Conservation (phyloP, 1,284 basidiomycete species). For the Ustilago sp. region DNA sequence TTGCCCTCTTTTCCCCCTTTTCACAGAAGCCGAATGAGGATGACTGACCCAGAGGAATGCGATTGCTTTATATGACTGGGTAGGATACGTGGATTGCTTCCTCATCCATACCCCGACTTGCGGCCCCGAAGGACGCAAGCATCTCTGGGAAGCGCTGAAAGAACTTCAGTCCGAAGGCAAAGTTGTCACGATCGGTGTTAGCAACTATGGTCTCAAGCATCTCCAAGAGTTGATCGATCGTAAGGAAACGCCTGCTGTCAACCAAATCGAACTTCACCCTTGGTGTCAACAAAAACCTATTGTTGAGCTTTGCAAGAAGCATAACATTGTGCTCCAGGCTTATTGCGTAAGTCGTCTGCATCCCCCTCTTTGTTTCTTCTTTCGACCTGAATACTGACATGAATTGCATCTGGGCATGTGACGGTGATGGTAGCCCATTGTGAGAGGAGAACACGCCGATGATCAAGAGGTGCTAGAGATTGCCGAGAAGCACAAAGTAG, state of each 20-base stretch:
- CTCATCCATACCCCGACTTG: slow-evolving; percentile 52
- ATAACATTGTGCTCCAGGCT: slow-evolving; percentile 46
- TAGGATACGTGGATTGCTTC: slow-evolving; percentile 52
- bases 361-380: not conserved
- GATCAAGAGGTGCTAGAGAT: slow-evolving; percentile 35
- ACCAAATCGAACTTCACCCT: slow-evolving; percentile 51
- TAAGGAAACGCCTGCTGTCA: slow-evolving; percentile 35
- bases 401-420: not conserved
- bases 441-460: slow-evolving; percentile 35
- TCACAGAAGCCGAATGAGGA: not conserved
- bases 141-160: slow-evolving; percentile 49
- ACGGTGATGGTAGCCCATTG: slow-evolving; percentile 22
- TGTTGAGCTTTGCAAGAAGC: slow-evolving; percentile 44
- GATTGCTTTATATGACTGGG: not conserved
- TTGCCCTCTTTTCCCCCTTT: too few relatives aligned
- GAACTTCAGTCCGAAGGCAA: slow-evolving; percentile 43
- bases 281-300: slow-evolving; percentile 51
- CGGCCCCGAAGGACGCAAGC: slow-evolving; percentile 37
- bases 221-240: slow-evolving; percentile 33
- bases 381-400: not conserved
- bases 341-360: slow-evolving; percentile 26
- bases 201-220: slow-evolving; percentile 51
- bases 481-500: slow-evolving; percentile 43
- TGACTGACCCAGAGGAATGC: not conserved
- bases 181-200: slow-evolving; percentile 40